Conservation (phyloP, 2,329 filamentous ascomycete genomes). For the Didymella exigua region DNA sequence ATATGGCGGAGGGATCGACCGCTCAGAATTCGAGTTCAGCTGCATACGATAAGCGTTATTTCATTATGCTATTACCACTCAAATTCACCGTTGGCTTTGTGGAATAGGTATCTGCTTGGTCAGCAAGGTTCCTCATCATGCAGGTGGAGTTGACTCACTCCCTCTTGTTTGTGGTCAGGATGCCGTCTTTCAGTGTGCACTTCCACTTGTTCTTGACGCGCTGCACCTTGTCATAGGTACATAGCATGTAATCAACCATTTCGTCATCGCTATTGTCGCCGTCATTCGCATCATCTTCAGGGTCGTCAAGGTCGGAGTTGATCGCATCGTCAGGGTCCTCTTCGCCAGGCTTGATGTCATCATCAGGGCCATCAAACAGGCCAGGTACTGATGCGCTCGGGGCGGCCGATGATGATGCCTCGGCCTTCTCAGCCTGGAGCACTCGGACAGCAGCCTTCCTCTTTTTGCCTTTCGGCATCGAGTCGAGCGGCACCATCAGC, state of each 20-base stretch:
- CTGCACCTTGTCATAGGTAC: slow-evolving; percentile 99
- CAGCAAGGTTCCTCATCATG: neutral
- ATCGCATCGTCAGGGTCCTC: slow-evolving; percentile 86
- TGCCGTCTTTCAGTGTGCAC: slow-evolving; percentile 96
- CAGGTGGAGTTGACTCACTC: slow-evolving; percentile 62
- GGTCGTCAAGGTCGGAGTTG: slow-evolving; percentile 96
- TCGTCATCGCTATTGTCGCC: slow-evolving; percentile 87
- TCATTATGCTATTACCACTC: slow-evolving; percentile 73
- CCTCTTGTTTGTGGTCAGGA: slow-evolving; percentile 89
- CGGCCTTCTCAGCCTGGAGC: slow-evolving; percentile 61
- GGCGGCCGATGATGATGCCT: slow-evolving; percentile 26
- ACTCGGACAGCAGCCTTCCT: slow-evolving; percentile 47
- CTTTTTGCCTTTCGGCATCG: slow-evolving; percentile 55
- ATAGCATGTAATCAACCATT: slow-evolving; percentile 90
- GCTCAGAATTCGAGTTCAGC: slow-evolving; percentile 33
- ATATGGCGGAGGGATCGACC: neutral
- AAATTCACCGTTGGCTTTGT: slow-evolving; percentile 96
- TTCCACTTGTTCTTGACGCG: slow-evolving; percentile 97
- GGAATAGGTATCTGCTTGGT: slow-evolving; percentile 78
- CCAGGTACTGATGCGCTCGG: slow-evolving; percentile 18
- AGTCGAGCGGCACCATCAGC: slow-evolving; percentile 73
- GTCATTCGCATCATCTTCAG: slow-evolving; percentile 80
- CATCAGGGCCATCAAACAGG: slow-evolving; percentile 59
- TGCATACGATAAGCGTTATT: slow-evolving; percentile 24
- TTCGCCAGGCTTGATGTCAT: slow-evolving; percentile 60